Evolutionary conservation across 1,284 basidiomycete genomes (phyloP), one percentile per base, ranked within the genome.

Genomic region (Moesziomyces parantarcticus): DNA sequence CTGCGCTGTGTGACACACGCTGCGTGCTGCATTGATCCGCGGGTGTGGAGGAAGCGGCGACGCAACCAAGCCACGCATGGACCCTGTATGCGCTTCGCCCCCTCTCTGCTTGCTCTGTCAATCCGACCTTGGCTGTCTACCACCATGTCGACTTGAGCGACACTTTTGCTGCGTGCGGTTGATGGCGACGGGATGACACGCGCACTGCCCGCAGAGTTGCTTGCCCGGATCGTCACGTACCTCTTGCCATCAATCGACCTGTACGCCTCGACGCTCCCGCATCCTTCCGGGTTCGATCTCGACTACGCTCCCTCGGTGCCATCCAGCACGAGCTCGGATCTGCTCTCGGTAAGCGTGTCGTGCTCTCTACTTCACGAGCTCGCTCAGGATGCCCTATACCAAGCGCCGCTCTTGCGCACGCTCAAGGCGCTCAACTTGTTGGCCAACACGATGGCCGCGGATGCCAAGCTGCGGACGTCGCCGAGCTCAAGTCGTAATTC

Each of bases 171-270:
- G n/a, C n/a, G n/a, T n/a, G n/a, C n/a, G n/a, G n/a, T n/a, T n/a
- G 21, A 26, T 5, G 22, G 22, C 22, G 21, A 41, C 14, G 41
- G n/a, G 20, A 41, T 32, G 57, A 41, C 41, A 25, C 61, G 56
- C 13, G 48, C 60, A 10, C 50, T 69, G n/a, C 66, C 66, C 29
- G 57, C 66, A 22, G 66, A 69, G 45, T 29, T 69, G 9, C 22
- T 69, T 9, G 40, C 66, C 22, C 45, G 58, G 49, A 64, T 69
- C 50, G 45, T 69, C 3, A n/a, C 54, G 3, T 46, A 42, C 6
- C 60, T 69, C 40, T 45, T 64, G 8, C 57, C 55, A 10, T 32
- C 40, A 1, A 36, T 64, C 11, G 66, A 63, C 32, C 56, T n/a
- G 3, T 53, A 59, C 41, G 52, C 60, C 3, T 69, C 66, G 16